Base-by-base conservation (phyloP, 306 rosid species). In the Hylodesmum podocarpum region DNA sequence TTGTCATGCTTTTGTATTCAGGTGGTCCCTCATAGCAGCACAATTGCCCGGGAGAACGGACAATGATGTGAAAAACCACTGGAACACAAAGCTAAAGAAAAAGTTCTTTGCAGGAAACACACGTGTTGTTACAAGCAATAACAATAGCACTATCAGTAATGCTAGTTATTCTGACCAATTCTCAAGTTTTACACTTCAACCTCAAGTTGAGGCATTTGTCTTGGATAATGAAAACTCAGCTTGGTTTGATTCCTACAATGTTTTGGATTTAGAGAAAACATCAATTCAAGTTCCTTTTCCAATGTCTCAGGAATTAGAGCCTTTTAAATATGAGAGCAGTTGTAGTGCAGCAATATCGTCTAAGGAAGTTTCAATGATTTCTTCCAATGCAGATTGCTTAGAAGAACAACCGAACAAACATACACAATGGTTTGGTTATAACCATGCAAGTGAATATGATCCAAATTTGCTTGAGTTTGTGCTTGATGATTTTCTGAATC, bases 21-120 rank as follows among this genome's bases (percentile, higher is more conserved):
- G 82, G 76, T 78, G 76, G 82, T 78, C 82, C 50, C 36, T 78
- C 31, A 78, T 78, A 31, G 82, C 82, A 41, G 76, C 76, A 55
- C 82, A 78, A 44, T 3, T 78, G 2, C 76, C 82, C 0, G 82
- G 76, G 34, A 78, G 82, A 57, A 78, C 82, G 9, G 82, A 78
- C 36, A 78, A 78, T 33, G 82, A 78, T 78, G 82, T 78, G 70
- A 78, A 78, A 46, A 78, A 78, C 68, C 76, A 68, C 21, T 78
- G 82, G 76, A 78, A 78, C 82, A 68, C 82, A 1, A 78, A 78
- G 54, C 76, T 78, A 22, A 78, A 78, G 82, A 78, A 78, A 57
- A 78, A 19, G 63, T 68, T 55, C 62, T 33, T 57, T 10, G 76
- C 62, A 40, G 50, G 8, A 67, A 54, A 41, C 49, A 28, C 75